phyloP scores from a whole-genome alignment of 2,329 filamentous ascomycete genomes.

The Fusarium longipes region DNA sequence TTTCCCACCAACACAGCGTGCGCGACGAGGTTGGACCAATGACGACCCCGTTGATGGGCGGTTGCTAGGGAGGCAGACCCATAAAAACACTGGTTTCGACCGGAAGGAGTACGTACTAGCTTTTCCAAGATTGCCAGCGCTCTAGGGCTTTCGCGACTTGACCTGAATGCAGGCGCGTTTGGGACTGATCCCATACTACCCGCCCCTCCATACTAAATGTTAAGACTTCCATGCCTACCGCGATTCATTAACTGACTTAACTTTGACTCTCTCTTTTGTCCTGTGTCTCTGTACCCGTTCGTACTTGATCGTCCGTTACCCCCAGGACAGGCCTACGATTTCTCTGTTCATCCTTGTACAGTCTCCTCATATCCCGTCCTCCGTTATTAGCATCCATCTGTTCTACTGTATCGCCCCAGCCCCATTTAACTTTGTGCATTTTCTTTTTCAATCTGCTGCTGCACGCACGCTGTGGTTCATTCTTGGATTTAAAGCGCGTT shows the following conservation, averaged over 20 bases:
- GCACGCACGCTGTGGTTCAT: constrained; percentile 24
- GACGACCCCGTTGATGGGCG: constrained; percentile 62
- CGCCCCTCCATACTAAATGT: constrained; percentile 43
- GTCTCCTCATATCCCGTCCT: not conserved
- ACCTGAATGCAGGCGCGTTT: constrained; percentile 41
- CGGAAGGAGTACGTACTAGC: constrained; percentile 29
- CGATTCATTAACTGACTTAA: constrained; percentile 22
- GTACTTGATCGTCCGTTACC: constrained; percentile 31
- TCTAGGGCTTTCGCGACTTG: constrained; percentile 26
- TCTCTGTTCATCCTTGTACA: constrained; percentile 1
- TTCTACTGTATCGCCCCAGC: constrained; percentile 6
- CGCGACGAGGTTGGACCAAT: constrained; percentile 56
- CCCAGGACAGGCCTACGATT: constrained; percentile 7
- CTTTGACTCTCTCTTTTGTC: constrained; percentile 26
- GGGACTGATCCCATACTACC: constrained; percentile 38
- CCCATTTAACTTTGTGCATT: constrained; percentile 12
- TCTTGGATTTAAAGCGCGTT: constrained; percentile 29
- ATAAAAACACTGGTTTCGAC: constrained; percentile 23
- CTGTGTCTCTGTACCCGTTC: constrained; percentile 25
- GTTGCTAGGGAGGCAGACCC: constrained; percentile 52
- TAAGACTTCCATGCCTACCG: constrained; percentile 18
- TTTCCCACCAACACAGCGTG: constrained; percentile 19
- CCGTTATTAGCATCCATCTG: constrained; percentile 9
- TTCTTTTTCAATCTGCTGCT: constrained; percentile 12
- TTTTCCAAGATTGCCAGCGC: constrained; percentile 21